Evolutionary conservation across 2,329 filamentous ascomycete genomes (phyloP).

Genomic region (Pseudogymnoascus destructans): DNA sequence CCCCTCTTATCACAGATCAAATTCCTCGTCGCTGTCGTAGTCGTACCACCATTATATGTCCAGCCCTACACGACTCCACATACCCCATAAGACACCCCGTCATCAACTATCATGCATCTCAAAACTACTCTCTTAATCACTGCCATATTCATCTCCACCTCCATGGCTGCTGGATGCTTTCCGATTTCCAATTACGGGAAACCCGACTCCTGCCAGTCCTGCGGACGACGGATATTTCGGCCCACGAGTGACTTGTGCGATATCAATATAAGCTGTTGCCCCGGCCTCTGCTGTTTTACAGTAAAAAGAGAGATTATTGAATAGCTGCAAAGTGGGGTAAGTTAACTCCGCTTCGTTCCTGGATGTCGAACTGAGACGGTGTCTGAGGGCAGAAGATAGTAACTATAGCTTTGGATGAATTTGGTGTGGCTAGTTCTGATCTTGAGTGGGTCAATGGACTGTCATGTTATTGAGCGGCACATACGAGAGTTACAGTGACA

Average conservation of each 20-base stretch:
- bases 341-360: background rate
- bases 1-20: background rate
- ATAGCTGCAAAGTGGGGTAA: background rate
- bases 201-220: background rate
- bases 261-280: background rate
- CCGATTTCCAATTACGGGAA: background rate
- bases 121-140: background rate
- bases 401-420: too few relatives aligned
- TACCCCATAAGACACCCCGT: background rate
- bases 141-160: background rate
- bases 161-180: background rate
- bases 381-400: background rate
- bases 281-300: background rate
- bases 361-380: background rate
- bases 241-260: background rate
- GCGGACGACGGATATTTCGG: background rate
- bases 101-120: background rate
- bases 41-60: background rate
- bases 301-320: background rate
- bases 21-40: background rate
- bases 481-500: background rate
- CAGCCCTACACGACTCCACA: background rate
- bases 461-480: background rate
- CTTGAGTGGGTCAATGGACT: background rate
- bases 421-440: background rate